phyloP scores from a whole-genome alignment of 768 basidiomycete species.

The Psilocybe cyanescens region DNA sequence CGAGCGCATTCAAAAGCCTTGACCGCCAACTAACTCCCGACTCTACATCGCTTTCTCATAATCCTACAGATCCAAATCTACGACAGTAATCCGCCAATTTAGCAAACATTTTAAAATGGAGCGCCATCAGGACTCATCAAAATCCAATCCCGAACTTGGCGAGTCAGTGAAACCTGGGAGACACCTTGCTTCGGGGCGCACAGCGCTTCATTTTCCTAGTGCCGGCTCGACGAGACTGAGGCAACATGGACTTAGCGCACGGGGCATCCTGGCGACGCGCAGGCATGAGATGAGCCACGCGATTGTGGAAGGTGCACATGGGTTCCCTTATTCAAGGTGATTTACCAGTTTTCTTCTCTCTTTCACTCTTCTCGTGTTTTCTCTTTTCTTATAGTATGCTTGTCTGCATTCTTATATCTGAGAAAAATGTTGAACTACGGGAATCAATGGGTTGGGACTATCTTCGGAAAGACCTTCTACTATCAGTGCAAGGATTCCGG shows the following conservation, averaged over 20 bases:
- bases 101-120: background rate
- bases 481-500: background rate
- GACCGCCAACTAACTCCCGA: too few species aligned
- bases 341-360: background rate
- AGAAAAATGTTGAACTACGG: background rate
- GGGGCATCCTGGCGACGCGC: constrained; percentile 6
- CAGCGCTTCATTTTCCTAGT: background rate
- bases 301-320: constrained; percentile 24
- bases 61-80: too few species aligned
- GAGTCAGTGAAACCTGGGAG: too few species aligned
- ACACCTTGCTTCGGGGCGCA: background rate
- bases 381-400: background rate
- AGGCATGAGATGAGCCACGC: constrained; percentile 19
- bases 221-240: background rate
- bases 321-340: constrained; percentile 47
- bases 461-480: background rate
- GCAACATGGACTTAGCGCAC: constrained; percentile 4
- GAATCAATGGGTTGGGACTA: background rate
- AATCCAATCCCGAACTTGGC: background rate
- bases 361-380: background rate
- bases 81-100: too few species aligned
- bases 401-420: background rate
- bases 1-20: too few species aligned
- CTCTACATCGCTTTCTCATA: too few species aligned
- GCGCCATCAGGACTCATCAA: background rate